phyloP scores from a whole-genome alignment of 2,329 filamentous ascomycete species.

The Hansfordia pulvinata region DNA sequence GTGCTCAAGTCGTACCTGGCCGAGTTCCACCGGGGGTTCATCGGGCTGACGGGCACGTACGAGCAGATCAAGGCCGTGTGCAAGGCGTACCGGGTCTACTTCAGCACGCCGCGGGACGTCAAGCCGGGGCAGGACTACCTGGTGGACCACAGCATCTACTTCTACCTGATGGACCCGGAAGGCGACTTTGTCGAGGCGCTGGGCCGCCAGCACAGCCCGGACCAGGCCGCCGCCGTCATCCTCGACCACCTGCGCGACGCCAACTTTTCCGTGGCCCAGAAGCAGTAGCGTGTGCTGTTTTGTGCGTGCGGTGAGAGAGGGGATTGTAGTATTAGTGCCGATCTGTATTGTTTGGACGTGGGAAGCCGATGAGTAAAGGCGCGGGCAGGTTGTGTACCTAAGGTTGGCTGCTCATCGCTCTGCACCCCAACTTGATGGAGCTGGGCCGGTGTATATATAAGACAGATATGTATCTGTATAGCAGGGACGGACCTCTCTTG shows the following conservation, averaged over 20 bases:
- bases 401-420: too few species aligned
- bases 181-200: slow-evolving; percentile 97
- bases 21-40: slow-evolving; percentile 79
- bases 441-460: too few species aligned
- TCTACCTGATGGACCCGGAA: slow-evolving; percentile 97
- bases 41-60: slow-evolving; percentile 87
- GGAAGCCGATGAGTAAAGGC: too few species aligned
- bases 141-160: slow-evolving; percentile 98
- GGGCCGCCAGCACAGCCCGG: slow-evolving; percentile 84
- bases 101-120: slow-evolving; percentile 79
- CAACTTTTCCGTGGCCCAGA: slow-evolving; percentile 15
- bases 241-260: slow-evolving; percentile 66
- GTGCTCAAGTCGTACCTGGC: slow-evolving; percentile 74
- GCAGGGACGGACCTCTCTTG: too few species aligned
- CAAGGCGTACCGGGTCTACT: slow-evolving; percentile 95
- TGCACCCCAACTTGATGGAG: too few species aligned
- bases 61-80: slow-evolving; percentile 89
- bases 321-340: slow-evolving; percentile 1
- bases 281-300: too few species aligned
- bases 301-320: too few species aligned
- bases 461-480: too few species aligned
- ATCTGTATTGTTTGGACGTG: too few species aligned
- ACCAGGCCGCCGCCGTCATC: slow-evolving; percentile 74
- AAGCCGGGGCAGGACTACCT: slow-evolving; percentile 92
- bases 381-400: too few species aligned